A percentile compares a stretch with the other conserved stretches of the same genome.
These are phyloP conservation scores for Hypomontagnella monticulosa DNA, from an alignment of 495 filamentous ascomycete species.

Conservation along the genomic window DNA sequence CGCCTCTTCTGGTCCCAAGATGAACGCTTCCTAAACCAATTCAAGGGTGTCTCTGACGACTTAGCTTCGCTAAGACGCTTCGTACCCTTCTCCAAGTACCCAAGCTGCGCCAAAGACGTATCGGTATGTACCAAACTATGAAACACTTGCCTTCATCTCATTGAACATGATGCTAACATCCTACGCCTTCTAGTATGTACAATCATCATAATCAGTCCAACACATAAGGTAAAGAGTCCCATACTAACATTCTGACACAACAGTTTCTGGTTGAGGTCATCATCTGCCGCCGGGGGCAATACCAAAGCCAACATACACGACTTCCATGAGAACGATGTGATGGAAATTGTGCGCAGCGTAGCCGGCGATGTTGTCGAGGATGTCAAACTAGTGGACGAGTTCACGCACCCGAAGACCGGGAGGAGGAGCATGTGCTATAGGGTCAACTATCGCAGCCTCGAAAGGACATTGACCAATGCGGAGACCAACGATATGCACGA, in stretches of 20 bases:
- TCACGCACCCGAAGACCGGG: conserved; percentile 86
- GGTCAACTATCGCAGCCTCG: conserved; percentile 89
- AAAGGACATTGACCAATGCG: conserved; percentile 83
- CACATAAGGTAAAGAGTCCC: too few relatives aligned
- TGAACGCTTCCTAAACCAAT: conserved; percentile 82
- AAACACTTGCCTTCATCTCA: too few relatives aligned
- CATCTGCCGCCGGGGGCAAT: conserved; percentile 64
- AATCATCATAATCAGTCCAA: too few relatives aligned
- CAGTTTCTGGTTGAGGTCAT: conserved; percentile 78
- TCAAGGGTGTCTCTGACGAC: conserved; percentile 65
- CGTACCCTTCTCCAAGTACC: conserved; percentile 87
- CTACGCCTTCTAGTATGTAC: too few relatives aligned
- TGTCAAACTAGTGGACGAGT: conserved; percentile 81
- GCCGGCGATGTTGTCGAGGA: conserved; percentile 88
- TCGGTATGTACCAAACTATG: conserved; percentile 47
- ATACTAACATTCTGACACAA: too few relatives aligned
- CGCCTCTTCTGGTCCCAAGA: conserved; percentile 96
- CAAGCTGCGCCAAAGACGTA: conserved; percentile 87
- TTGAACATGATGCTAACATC: too few relatives aligned
- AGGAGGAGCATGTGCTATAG: conserved; percentile 89
- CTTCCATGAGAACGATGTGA: conserved; percentile 95
- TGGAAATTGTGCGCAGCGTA: conserved; percentile 87
- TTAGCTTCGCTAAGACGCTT: conserved; percentile 69
- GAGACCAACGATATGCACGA: conserved; percentile 82
- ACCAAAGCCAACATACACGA: conserved; percentile 50